phyloP scores from a whole-genome alignment of 2,329 filamentous ascomycete species.

The Diplodia seriata region DNA sequence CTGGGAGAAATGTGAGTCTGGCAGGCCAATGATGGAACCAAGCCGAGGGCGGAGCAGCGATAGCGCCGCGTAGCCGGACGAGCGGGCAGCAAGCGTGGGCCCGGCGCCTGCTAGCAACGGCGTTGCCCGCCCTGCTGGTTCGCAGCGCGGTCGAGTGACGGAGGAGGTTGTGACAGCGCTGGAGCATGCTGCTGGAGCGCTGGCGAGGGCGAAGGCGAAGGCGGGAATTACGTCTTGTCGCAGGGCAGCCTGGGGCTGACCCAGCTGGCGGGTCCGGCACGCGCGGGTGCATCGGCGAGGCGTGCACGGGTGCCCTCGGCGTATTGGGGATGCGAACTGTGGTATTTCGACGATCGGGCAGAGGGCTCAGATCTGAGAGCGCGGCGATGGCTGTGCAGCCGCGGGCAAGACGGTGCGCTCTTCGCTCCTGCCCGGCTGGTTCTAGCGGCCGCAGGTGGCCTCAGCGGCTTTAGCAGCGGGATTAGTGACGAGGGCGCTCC shows the following conservation, averaged over 20 bases:
- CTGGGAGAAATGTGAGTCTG: neutral
- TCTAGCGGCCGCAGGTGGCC: neutral
- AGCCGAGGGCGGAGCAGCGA: neutral
- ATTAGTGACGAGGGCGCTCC: neutral
- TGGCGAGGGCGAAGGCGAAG: neutral
- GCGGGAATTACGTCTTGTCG: neutral
- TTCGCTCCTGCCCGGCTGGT: neutral
- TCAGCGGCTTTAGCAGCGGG: neutral
- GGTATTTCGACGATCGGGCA: conserved; percentile 6
- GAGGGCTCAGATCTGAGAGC: neutral
- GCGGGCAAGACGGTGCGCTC: neutral
- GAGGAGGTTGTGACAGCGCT: neutral
- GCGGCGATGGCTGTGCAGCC: neutral
- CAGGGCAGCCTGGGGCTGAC: neutral
- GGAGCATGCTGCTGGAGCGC: neutral
- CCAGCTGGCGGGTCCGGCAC: conserved; percentile 9
- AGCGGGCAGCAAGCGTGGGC: neutral
- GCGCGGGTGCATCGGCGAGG: neutral
- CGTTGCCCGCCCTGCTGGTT: neutral
- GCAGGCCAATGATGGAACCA: neutral
- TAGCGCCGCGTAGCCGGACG: neutral
- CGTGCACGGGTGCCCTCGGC: neutral
- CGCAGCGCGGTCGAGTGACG: conserved; percentile 1
- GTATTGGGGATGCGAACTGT: neutral
- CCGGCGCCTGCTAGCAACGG: conserved; percentile 1